Evolutionary conservation across 805 yeast genomes (phyloP).

Genomic region (Sungouiella thailandica): DNA sequence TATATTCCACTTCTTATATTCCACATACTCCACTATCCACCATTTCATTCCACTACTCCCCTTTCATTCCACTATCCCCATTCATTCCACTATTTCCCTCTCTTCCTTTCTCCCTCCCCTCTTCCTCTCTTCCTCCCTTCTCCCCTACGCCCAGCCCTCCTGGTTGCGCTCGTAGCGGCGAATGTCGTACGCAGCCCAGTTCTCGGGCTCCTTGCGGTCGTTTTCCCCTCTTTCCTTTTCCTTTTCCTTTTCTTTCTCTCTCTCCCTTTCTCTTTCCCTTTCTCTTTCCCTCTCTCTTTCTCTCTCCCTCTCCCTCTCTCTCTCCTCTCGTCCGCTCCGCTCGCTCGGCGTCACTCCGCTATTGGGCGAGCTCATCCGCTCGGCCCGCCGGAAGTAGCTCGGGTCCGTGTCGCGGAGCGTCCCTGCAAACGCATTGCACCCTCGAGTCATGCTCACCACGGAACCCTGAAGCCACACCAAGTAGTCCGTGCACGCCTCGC

Average conservation of each 20-base stretch:
- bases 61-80: too few relatives aligned
- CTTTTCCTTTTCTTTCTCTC: background rate
- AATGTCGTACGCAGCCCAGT: slow-evolving; percentile 4
- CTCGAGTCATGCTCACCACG: background rate
- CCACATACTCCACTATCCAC: too few relatives aligned
- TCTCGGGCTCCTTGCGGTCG: background rate
- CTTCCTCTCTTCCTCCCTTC: too few relatives aligned
- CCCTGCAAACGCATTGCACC: slow-evolving; percentile 1
- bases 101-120: too few relatives aligned
- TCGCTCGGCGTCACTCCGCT: background rate
- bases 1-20: too few relatives aligned
- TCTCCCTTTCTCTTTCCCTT: background rate
- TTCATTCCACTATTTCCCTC: too few relatives aligned
- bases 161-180: slow-evolving; percentile 10
- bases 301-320: background rate
- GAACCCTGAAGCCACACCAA: slow-evolving; percentile 25
- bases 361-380: background rate
- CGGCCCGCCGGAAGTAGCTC: background rate
- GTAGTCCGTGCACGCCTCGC: slow-evolving; percentile 43
- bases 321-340: background rate
- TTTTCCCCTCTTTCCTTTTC: background rate
- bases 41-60: too few relatives aligned
- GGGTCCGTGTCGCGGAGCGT: slow-evolving; percentile 1
- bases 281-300: background rate
- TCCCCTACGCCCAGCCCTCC: slow-evolving; percentile 9